Evolutionary conservation across 257 asterid genomes (phyloP).

Genomic region (Forsythia viridissima): DNA sequence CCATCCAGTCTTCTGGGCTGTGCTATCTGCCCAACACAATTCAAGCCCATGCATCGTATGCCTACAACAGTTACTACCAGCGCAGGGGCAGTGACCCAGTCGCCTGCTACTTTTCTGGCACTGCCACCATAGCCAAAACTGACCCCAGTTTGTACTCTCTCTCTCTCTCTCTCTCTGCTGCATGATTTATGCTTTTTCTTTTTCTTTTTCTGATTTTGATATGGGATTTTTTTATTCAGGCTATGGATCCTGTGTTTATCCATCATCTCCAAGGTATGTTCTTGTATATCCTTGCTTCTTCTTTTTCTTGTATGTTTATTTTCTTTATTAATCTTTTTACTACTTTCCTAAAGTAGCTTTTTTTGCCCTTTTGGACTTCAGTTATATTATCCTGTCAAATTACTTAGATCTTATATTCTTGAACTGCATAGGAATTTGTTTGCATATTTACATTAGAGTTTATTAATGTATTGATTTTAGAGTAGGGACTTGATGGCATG

Average conservation of each 20-base stretch:
- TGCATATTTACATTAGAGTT: too few species aligned
- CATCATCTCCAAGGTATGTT: conserved; percentile 40
- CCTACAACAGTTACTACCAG: conserved; percentile 41
- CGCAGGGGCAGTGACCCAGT: conserved; percentile 41
- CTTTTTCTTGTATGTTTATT: not conserved
- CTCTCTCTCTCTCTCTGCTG: too few species aligned
- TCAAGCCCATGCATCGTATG: conserved; percentile 47
- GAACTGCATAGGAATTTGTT: not conserved
- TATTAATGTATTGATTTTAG: too few species aligned
- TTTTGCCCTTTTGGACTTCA: not conserved
- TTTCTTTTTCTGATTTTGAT: not conserved
- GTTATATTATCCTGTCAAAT: not conserved
- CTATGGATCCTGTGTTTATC: conserved; percentile 53
- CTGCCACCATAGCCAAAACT: conserved; percentile 47
- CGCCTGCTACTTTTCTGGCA: conserved; percentile 44
- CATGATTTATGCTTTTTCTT: not conserved
- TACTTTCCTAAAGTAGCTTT: not conserved
- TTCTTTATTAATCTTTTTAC: not conserved
- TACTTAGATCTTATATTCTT: not conserved
- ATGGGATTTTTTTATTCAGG: conserved; percentile 21
- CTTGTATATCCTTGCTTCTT: not conserved
- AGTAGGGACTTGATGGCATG: too few species aligned
- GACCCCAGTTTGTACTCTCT: conserved; percentile 40
- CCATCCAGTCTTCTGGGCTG: conserved; percentile 30
- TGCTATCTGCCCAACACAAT: conserved; percentile 46